A percentile compares a stretch with the other conserved stretches of the same genome.
Conservation (phyloP, 306 rosid species). For the Elaeagnus macrophylla region DNA sequence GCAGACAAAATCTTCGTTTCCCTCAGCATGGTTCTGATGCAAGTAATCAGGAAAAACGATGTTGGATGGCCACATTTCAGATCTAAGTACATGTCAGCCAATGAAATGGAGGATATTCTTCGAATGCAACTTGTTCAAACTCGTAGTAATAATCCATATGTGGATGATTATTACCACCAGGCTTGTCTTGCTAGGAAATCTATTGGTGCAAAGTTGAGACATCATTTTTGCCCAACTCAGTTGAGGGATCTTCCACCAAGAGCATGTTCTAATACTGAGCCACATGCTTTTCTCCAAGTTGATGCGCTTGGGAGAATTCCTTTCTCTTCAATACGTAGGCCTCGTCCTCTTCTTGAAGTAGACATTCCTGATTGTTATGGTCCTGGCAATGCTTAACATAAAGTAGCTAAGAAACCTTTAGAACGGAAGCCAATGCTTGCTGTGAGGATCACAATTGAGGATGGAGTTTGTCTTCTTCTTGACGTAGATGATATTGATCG, state of each 20-base stretch:
- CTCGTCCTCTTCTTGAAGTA: constrained; percentile 94
- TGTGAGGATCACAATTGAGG: constrained; percentile 83
- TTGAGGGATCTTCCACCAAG: constrained; percentile 72
- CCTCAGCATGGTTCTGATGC: constrained; percentile 56
- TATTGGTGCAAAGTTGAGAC: constrained; percentile 58
- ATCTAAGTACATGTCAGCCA: constrained; percentile 74
- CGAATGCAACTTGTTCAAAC: constrained; percentile 94
- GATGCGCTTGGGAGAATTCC: constrained; percentile 97
- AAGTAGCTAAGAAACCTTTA: constrained; percentile 69
- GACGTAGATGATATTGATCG: constrained; percentile 97
- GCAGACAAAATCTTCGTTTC: constrained; percentile 57
- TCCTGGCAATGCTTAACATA: constrained; percentile 48
- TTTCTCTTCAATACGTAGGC: constrained; percentile 86
- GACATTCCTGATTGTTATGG: constrained; percentile 66
- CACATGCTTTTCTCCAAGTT: constrained; percentile 82
- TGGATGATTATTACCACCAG: constrained; percentile 93
- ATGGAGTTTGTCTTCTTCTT: constrained; percentile 87
- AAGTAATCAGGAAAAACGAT: constrained; percentile 41
- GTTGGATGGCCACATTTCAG: constrained; percentile 75
- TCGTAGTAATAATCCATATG: constrained; percentile 92
- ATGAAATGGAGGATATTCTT: constrained; percentile 85
- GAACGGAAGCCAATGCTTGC: constrained; percentile 98
- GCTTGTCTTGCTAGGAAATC: constrained; percentile 77
- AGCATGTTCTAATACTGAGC: constrained; percentile 69
- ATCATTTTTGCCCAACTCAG: constrained; percentile 82